These are phyloP conservation scores for Candida adriatica DNA, from an alignment of 805 yeast genomes.

Conservation along the genomic window DNA sequence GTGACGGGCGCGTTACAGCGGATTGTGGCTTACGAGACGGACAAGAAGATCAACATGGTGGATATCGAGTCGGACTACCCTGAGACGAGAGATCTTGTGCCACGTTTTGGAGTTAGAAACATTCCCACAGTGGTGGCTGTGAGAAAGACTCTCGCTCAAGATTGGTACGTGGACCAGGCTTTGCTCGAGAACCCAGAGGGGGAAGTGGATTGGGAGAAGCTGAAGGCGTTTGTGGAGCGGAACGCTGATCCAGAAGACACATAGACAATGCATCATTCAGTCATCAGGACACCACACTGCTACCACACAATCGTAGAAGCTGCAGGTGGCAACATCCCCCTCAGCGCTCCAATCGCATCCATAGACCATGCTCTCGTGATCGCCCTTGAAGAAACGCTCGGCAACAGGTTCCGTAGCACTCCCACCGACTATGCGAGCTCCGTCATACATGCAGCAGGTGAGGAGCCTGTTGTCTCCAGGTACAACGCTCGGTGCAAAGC, in stretches of 20 bases:
- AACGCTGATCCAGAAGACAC: conserved; percentile 29
- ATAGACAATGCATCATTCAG: neutral
- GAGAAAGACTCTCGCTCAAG: conserved; percentile 54
- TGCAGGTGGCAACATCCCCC: conserved; percentile 66
- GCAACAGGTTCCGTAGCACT: conserved; percentile 24
- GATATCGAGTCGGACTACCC: conserved; percentile 66
- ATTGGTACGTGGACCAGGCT: conserved; percentile 26
- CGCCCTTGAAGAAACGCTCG: conserved; percentile 45
- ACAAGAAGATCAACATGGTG: conserved; percentile 51
- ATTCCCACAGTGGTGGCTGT: conserved; percentile 67
- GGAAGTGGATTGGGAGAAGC: conserved; percentile 36
- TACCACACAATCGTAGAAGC: conserved; percentile 81
- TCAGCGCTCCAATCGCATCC: conserved; percentile 82
- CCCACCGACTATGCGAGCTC: conserved; percentile 59
- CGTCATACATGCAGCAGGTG: conserved; percentile 93
- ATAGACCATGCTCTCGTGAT: conserved; percentile 89
- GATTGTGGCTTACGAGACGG: conserved; percentile 41
- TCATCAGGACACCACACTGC: conserved; percentile 57
- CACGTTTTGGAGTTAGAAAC: conserved; percentile 46
- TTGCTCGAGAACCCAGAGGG: conserved; percentile 22
- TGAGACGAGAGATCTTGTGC: conserved; percentile 45
- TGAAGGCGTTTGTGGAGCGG: conserved; percentile 37
- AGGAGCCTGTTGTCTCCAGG: conserved; percentile 42
- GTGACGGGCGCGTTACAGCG: conserved; percentile 56
- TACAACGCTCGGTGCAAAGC: conserved; percentile 59